A percentile compares a stretch with the other conserved stretches of the same genome.
phyloP scores from a whole-genome alignment of 2,329 filamentous ascomycete genomes.

The Colletotrichum plurivorum region DNA sequence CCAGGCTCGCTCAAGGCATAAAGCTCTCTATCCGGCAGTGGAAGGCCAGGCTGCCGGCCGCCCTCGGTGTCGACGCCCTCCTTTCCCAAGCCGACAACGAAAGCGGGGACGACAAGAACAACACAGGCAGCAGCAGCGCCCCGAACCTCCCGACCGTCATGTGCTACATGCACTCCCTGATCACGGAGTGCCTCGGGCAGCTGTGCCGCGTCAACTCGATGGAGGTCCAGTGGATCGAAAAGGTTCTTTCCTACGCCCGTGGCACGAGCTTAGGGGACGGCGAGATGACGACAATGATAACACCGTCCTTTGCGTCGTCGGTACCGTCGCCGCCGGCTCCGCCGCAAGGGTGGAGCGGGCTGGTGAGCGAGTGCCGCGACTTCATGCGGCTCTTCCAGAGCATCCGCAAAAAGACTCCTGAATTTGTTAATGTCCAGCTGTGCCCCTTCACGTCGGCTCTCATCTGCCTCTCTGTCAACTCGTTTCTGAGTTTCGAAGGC shows the following conservation, averaged over 20 bases:
- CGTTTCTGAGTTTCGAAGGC: background rate
- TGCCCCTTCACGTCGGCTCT: conserved; percentile 7
- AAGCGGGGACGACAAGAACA: background rate
- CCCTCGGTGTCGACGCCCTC: background rate
- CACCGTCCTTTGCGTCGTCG: no score
- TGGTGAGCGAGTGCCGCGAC: background rate
- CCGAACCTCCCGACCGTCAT: background rate
- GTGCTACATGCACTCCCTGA: conserved; percentile 1
- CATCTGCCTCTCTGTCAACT: conserved; percentile 2
- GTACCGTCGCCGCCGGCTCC: background rate
- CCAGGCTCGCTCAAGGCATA: background rate
- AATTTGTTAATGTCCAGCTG: background rate
- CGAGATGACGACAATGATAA: background rate
- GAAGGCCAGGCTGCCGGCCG: background rate
- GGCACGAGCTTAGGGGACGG: background rate
- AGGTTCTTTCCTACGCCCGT: background rate
- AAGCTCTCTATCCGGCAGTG: background rate
- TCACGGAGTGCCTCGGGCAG: background rate
- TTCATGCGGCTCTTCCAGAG: conserved; percentile 9
- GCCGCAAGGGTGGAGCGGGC: background rate
- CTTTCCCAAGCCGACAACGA: background rate
- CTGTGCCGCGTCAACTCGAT: conserved; percentile 11
- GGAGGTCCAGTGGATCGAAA: conserved; percentile 7
- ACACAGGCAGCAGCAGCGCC: background rate
- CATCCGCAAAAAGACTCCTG: background rate